Evolutionary conservation across 306 rosid species (phyloP), one percentile per base, ranked within the genome.

Genomic region (Vigna trinervia): DNA sequence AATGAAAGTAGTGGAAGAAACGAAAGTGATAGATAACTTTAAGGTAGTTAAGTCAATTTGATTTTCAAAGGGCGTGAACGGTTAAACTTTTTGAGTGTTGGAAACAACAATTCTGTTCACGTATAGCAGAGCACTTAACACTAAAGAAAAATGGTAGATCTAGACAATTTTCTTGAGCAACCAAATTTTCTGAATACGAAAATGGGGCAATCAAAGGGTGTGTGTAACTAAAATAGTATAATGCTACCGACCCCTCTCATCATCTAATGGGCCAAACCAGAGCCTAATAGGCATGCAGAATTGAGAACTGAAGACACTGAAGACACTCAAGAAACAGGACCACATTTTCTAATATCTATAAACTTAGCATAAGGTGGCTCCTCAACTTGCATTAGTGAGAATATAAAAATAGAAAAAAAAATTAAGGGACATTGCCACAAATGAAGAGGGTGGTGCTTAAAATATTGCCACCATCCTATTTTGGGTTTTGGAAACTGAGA

Each of bases 381-480:
- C 28, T n/a, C 77, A 64, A 80, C 74, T 76, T 43, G 77, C 69
- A 76, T 43, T 84, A 38, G 34, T 12, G 47, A 66, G 39, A 30
- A 77, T 80, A 76, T 15, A 59, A 67, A 64, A 82, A 13, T 66
- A 64, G 5, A n/a, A 17, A 71, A 17, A 71, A 65, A 62, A 53
- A 51, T 23, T 51, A 51, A 70, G 13, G 13, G 56, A 20, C 77
- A 73, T 57, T 81, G 9, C 80, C 70, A 72, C 68, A 84, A 57
- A 76, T 56, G 62, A 79, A 76, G 60, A 51, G 19, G 66, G 68
- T 50, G 67, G 28, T 3, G 5, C 28, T 50, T 71, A 10, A 78
- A 84, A 70, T 47, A 71, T 65, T 54, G 64, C 79, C 87, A 73
- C 81, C 68, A 52, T 59, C 15, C 80, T 20, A 43, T 67, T 66